A percentile compares a stretch with the other conserved stretches of the same genome.
These are phyloP conservation scores for Trichoderma sp. DNA, from an alignment of 2,329 filamentous ascomycete species.

Conservation along the genomic window DNA sequence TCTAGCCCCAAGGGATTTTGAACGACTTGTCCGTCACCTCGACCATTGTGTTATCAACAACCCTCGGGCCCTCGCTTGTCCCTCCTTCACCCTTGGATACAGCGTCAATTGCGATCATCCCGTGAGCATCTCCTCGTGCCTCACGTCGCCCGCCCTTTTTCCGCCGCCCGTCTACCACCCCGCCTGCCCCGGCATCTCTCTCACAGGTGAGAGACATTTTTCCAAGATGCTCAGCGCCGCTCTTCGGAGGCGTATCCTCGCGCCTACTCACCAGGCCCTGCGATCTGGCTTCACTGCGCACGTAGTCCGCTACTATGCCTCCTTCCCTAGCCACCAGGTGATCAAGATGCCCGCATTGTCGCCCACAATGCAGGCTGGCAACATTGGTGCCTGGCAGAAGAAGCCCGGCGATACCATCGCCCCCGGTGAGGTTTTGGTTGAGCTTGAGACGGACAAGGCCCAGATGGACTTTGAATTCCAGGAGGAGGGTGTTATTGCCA, in stretches of 20 bases:
- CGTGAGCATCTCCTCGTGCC: slow-evolving; percentile 17
- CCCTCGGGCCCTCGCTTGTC: slow-evolving; percentile 25
- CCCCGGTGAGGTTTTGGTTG: slow-evolving; percentile 92
- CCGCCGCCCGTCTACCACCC: slow-evolving; percentile 27
- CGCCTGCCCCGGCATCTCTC: slow-evolving; percentile 25
- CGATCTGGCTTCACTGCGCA: slow-evolving; percentile 54
- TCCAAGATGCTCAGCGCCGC: slow-evolving; percentile 62
- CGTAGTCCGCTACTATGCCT: slow-evolving; percentile 69
- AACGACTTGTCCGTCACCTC: slow-evolving; percentile 29
- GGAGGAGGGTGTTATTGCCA: slow-evolving; percentile 93
- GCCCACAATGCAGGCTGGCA: slow-evolving; percentile 94
- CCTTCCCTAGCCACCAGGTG: slow-evolving; percentile 91
- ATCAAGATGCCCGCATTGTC: slow-evolving; percentile 98
- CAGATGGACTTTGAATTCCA: slow-evolving; percentile 99
- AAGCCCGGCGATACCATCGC: slow-evolving; percentile 84
- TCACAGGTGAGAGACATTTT: slow-evolving; percentile 34
- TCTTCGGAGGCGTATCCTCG: slow-evolving; percentile 63
- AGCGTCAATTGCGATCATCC: slow-evolving; percentile 21
- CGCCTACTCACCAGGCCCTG: slow-evolving; percentile 51
- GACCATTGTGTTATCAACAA: slow-evolving; percentile 30
- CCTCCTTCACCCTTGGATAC: slow-evolving; percentile 24
- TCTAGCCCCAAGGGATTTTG: slow-evolving; percentile 41
- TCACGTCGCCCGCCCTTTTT: slow-evolving; percentile 23
- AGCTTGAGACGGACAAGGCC: slow-evolving; percentile 99
- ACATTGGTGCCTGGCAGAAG: slow-evolving; percentile 98